phyloP scores from a whole-genome alignment of 768 basidiomycete genomes.

The Saitozyma podzolica region DNA sequence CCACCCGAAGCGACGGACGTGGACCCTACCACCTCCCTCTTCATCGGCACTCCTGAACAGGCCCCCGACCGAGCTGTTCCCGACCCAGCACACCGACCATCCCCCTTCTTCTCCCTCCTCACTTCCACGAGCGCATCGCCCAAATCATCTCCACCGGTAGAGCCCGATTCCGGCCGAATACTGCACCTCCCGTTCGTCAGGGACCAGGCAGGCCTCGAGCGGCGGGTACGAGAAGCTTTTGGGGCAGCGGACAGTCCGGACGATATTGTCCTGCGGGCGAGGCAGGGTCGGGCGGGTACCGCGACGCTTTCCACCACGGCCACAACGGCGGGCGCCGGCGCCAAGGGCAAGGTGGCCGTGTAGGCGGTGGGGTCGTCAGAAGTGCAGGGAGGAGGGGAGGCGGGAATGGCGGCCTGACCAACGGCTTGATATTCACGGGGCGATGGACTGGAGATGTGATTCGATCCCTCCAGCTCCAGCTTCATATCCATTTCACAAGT shows the following conservation, averaged over 20 bases:
- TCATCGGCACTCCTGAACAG: slow-evolving; percentile 3
- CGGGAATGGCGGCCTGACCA: too few species aligned
- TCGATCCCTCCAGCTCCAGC: too few species aligned
- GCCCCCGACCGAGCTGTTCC: slow-evolving; percentile 18
- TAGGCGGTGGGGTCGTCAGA: too few species aligned
- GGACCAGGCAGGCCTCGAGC: slow-evolving; percentile 18
- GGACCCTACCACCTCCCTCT: background rate
- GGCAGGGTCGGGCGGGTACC: slow-evolving; percentile 37
- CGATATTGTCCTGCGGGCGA: slow-evolving; percentile 63
- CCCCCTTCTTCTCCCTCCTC: slow-evolving; percentile 31
- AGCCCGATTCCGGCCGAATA: too few species aligned
- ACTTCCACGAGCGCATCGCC: slow-evolving; percentile 12
- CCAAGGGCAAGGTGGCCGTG: too few species aligned
- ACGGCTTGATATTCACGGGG: too few species aligned
- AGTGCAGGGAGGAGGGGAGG: too few species aligned
- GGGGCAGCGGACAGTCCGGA: slow-evolving; percentile 75
- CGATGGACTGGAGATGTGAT: too few species aligned
- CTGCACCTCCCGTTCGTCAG: slow-evolving; percentile 21
- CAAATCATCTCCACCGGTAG: too few species aligned
- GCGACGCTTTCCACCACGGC: slow-evolving; percentile 20
- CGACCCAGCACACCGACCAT: slow-evolving; percentile 12
- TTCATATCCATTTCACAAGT: too few species aligned
- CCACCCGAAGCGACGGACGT: background rate
- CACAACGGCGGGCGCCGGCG: slow-evolving; percentile 5
- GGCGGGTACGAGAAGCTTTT: slow-evolving; percentile 60